A percentile compares a stretch with the other conserved stretches of the same genome.
phyloP scores from a whole-genome alignment of 2,329 filamentous ascomycete genomes.

The Calcarisporium arbuscula region DNA sequence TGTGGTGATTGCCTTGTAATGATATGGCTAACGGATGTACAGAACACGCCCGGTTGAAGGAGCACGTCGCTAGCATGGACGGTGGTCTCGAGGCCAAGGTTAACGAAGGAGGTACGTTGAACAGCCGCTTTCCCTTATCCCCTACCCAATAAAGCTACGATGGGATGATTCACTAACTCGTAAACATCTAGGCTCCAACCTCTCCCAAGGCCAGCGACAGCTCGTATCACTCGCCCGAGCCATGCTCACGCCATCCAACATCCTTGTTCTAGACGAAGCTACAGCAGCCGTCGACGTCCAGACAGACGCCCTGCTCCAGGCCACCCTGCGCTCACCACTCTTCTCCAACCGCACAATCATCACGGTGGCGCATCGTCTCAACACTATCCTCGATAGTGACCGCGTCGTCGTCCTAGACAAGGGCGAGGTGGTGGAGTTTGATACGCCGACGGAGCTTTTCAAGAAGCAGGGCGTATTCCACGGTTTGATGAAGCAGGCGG shows the following conservation, averaged over 20 bases:
- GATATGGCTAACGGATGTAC: no score
- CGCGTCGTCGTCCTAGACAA: constrained; percentile 90
- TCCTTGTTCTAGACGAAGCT: constrained; percentile 93
- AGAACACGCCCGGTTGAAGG: constrained; percentile 92
- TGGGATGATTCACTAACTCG: no score
- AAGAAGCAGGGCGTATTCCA: constrained; percentile 74
- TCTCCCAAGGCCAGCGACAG: constrained; percentile 92
- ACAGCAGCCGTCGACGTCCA: constrained; percentile 70
- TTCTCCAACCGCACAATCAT: constrained; percentile 95
- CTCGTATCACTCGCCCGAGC: constrained; percentile 90
- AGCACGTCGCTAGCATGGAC: constrained; percentile 79
- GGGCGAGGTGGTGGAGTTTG: constrained; percentile 87
- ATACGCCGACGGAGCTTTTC: constrained; percentile 73
- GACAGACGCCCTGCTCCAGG: constrained; percentile 61
- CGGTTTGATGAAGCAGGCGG: constrained; percentile 85
- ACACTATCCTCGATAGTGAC: constrained; percentile 87
- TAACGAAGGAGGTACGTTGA: constrained; percentile 79
- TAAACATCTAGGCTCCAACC: constrained; percentile 66
- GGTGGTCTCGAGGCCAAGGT: constrained; percentile 86
- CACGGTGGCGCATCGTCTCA: constrained; percentile 96
- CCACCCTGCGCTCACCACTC: constrained; percentile 54
- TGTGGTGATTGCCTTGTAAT: no score
- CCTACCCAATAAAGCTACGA: no score
- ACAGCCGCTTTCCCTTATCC: no score
- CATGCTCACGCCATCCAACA: constrained; percentile 91